Evolutionary conservation across 495 filamentous ascomycete species (phyloP).

Genomic region (Annulohypoxylon nitens): DNA sequence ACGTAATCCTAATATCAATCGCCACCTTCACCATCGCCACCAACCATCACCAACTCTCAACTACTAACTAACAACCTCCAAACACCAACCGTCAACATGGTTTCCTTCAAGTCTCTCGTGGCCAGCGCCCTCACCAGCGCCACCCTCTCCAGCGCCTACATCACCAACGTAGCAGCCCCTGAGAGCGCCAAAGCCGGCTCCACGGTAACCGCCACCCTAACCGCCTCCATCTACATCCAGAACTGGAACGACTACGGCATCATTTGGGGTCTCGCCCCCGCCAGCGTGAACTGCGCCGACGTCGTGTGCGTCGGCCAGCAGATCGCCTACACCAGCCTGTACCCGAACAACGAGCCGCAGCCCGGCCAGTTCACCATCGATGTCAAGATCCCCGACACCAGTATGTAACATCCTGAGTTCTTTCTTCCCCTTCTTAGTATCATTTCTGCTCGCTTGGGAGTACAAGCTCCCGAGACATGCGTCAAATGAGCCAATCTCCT

Average conservation of each 20-base stretch:
- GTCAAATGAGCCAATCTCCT: too few species aligned
- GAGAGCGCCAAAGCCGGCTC: constrained; percentile 27
- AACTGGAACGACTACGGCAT: constrained; percentile 53
- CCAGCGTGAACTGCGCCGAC: constrained; percentile 22
- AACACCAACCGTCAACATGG: constrained; percentile 35
- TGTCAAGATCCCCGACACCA: constrained; percentile 59
- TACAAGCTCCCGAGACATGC: too few species aligned
- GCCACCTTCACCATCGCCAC: too few species aligned
- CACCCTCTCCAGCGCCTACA: constrained; percentile 36
- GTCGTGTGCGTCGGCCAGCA: constrained; percentile 42
- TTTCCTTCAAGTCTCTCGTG: constrained; percentile 43
- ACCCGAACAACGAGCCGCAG: constrained; percentile 42
- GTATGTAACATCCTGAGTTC: too few species aligned
- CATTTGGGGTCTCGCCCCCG: constrained; percentile 45
- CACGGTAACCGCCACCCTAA: constrained; percentile 38
- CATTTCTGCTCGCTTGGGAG: too few species aligned
- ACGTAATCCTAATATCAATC: too few species aligned
- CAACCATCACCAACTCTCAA: background rate
- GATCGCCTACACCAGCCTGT: constrained; percentile 47
- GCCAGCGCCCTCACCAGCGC: constrained; percentile 29
- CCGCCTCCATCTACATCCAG: constrained; percentile 48
- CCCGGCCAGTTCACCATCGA: constrained; percentile 51
- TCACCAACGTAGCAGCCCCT: constrained; percentile 24
- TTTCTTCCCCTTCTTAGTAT: too few species aligned
- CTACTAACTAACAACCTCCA: constrained; percentile 9